Evolutionary conservation across 2,329 filamentous ascomycete species (phyloP), one percentile per base, ranked within the genome.

Genomic region (Grosmannia serpens): DNA sequence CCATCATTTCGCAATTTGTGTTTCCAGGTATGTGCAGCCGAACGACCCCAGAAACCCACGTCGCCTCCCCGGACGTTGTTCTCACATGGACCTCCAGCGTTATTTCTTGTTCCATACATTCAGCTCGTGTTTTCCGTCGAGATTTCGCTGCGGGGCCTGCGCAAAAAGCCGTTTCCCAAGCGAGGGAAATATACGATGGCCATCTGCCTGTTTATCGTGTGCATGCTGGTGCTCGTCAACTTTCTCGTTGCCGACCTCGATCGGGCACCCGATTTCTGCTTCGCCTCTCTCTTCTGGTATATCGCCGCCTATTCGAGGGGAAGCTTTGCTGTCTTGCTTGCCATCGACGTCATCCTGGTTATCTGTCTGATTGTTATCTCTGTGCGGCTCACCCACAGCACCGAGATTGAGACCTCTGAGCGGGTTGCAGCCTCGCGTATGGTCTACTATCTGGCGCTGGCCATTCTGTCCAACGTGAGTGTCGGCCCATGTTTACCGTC

Each of bases 211-310:
- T 73, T 68, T 24, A 66, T 77, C 15, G 69, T 85, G 29, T 69
- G 76, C 22, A 67, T 81, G 52, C 71, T 83, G 59, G 66, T 80
- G 24, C 67, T 87, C 38, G 69, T 71, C 44, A 83, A 80, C 24
- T 85, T 84, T 70, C 71, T 84, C 44, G 77, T 85, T 29, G 82
- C 83, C 20, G 72, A 79, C 58, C 74, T 81, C 55, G 71, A 78
- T 61, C 75, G 73, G 5, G 77, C 84, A 50, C 75, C 76, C 7
- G 78, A 84, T 62, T 76, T 78, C 56, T 89, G 86, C 70, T 84
- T 87, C 64, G 83, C 83, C 27, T 84, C 82, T 7, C 74, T 89
- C 9, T 82, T 87, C 63, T 88, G 82, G 82, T 86, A 86, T 61
- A 73, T 87, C 49, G 75, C 80, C 58, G 76, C 74, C 63, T 88